Conservation (phyloP, 108 stramenopile genomes). For the Phaeodactylum tricornutum region DNA sequence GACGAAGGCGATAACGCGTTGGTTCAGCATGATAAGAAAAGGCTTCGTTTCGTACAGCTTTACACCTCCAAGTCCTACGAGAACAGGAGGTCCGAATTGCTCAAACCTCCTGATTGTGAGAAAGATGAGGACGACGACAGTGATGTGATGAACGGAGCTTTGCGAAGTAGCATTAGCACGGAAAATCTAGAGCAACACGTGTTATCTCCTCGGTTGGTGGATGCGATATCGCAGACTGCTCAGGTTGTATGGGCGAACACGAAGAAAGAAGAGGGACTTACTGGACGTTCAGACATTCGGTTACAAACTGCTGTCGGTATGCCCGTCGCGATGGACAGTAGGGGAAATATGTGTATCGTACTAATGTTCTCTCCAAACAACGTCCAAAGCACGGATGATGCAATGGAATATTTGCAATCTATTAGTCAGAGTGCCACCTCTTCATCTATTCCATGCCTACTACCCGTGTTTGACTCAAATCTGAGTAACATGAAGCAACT, state of each 20-base stretch:
- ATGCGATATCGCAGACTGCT: constrained; percentile 83
- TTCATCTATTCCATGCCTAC: constrained; percentile 61
- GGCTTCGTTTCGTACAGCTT: constrained; percentile 83
- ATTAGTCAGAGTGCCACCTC: constrained; percentile 72
- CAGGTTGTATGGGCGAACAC: constrained; percentile 96
- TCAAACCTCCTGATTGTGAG: constrained; percentile 50
- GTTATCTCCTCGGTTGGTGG: constrained; percentile 81
- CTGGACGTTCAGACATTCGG: constrained; percentile 86
- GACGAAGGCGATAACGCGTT: too few species aligned
- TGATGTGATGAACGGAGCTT: constrained; percentile 5
- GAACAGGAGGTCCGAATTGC: constrained; percentile 67
- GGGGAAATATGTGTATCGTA: constrained; percentile 85
- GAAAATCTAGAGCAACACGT: constrained; percentile 51
- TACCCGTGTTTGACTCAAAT: constrained; percentile 58
- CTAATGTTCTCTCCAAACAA: constrained; percentile 88
- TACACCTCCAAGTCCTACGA: constrained; percentile 90
- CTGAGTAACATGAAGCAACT: constrained; percentile 16
- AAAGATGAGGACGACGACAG: constrained; percentile 24
- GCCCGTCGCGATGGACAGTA: constrained; percentile 81
- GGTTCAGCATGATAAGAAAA: constrained; percentile 14
- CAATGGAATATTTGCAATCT: constrained; percentile 74
- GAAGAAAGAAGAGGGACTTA: constrained; percentile 68
- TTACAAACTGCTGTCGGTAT: constrained; percentile 96
- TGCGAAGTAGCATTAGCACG: constrained; percentile 19
- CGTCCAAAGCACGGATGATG: constrained; percentile 70